phyloP scores from a whole-genome alignment of 2,329 filamentous ascomycete genomes.

The Hirsutella rhossiliensis region DNA sequence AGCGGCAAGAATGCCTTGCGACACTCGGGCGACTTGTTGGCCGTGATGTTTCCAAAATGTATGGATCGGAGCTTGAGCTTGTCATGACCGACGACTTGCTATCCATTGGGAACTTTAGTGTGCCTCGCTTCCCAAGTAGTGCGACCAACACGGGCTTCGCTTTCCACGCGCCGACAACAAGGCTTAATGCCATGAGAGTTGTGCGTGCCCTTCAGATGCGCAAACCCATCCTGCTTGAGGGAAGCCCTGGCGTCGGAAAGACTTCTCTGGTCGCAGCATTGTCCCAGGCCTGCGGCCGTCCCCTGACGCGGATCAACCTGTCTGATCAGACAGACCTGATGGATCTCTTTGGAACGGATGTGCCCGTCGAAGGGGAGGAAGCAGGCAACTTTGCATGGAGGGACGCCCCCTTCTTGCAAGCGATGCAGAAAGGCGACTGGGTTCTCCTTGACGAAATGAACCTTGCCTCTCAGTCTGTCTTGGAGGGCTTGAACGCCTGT shows the following conservation, averaged over 20 bases:
- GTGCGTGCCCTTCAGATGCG: conserved; percentile 76
- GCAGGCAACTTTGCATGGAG: conserved; percentile 90
- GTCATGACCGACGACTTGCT: conserved; percentile 37
- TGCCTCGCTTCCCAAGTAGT: conserved; percentile 37
- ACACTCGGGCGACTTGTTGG: conserved; percentile 58
- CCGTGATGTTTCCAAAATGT: conserved; percentile 50
- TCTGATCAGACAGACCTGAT: conserved; percentile 97
- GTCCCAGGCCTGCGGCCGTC: conserved; percentile 65
- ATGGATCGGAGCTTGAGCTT: conserved; percentile 51
- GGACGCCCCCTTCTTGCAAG: conserved; percentile 87
- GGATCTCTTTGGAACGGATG: conserved; percentile 93
- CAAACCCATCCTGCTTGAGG: conserved; percentile 89
- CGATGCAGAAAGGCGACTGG: conserved; percentile 96
- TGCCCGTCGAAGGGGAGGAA: conserved; percentile 84
- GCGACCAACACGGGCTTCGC: conserved; percentile 32
- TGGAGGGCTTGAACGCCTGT: conserved; percentile 93
- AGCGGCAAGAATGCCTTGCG: conserved; percentile 60
- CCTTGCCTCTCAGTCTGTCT: conserved; percentile 86
- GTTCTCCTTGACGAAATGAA: conserved; percentile 98
- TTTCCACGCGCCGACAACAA: conserved; percentile 81
- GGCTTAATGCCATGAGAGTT: conserved; percentile 81
- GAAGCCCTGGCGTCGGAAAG: conserved; percentile 96
- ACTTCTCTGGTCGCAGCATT: conserved; percentile 85
- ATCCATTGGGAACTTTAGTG: conserved; percentile 62
- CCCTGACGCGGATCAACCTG: conserved; percentile 86